Evolutionary conservation across 495 filamentous ascomycete genomes (phyloP).

Genomic region (Halenospora varia): DNA sequence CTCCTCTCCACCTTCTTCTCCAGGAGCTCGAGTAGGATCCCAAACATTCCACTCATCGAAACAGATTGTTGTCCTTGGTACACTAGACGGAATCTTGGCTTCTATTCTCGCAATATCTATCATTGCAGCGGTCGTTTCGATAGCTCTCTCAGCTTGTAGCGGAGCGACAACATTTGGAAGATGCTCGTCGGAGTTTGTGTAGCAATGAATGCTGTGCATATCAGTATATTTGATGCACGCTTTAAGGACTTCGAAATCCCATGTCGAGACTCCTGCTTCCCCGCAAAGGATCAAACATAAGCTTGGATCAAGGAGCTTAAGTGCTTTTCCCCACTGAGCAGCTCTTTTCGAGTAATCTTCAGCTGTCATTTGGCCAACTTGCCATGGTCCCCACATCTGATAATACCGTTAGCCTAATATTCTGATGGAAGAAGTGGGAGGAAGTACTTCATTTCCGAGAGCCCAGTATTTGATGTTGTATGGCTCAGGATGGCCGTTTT

Average conservation of each 20-base stretch:
- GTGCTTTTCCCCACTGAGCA: slow-evolving; percentile 75
- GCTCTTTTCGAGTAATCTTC: slow-evolving; percentile 74
- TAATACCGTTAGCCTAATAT: slow-evolving; percentile 32
- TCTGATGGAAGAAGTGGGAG: not conserved
- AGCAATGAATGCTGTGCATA: slow-evolving; percentile 64
- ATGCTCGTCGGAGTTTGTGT: slow-evolving; percentile 53
- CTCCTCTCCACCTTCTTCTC: slow-evolving; percentile 64
- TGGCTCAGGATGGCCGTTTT: slow-evolving; percentile 67
- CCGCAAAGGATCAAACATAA: slow-evolving; percentile 68
- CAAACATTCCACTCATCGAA: slow-evolving; percentile 89
- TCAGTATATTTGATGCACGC: slow-evolving; percentile 64
- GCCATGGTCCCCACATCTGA: slow-evolving; percentile 73
- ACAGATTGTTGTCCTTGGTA: slow-evolving; percentile 58
- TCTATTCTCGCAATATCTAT: slow-evolving; percentile 76
- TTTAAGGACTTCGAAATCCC: slow-evolving; percentile 70
- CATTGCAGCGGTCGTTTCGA: slow-evolving; percentile 60
- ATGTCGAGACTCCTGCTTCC: slow-evolving; percentile 59
- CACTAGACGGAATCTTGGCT: slow-evolving; percentile 50
- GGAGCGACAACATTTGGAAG: slow-evolving; percentile 63
- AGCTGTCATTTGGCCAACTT: slow-evolving; percentile 70
- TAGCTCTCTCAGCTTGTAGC: slow-evolving; percentile 66
- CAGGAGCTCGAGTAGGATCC: slow-evolving; percentile 70
- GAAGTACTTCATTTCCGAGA: slow-evolving; percentile 60
- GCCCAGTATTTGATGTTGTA: slow-evolving; percentile 64
- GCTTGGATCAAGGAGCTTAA: slow-evolving; percentile 69